Conservation (phyloP, 1,139 yeast species). For the Taiozyma sp. region DNA sequence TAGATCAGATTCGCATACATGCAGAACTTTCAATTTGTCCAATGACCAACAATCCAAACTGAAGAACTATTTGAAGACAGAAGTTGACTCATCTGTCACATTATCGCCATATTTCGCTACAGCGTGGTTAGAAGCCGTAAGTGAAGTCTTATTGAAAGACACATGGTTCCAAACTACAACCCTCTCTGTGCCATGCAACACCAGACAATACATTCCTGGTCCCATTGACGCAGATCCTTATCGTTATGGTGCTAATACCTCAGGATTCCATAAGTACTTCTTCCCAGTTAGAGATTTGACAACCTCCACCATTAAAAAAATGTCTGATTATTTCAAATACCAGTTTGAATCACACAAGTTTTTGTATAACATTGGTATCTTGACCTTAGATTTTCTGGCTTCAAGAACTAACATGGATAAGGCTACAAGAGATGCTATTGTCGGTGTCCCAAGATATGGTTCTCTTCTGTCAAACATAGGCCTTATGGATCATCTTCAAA, state of each 20-base stretch:
- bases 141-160: not conserved
- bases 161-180: conserved; percentile 9
- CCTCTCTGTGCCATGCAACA: conserved; percentile 14
- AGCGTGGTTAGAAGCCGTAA: conserved; percentile 16
- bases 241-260: conserved; percentile 16
- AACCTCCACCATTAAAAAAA: conserved; percentile 3
- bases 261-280: conserved; percentile 13
- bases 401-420: conserved; percentile 13
- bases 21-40: conserved; percentile 10
- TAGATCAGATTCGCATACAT: conserved; percentile 9
- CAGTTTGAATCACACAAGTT: conserved; percentile 3
- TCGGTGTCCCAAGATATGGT: conserved; percentile 11
- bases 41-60: not conserved
- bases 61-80: not conserved
- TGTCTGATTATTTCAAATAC: conserved; percentile 7
- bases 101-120: conserved; percentile 16
- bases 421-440: conserved; percentile 3
- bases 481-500: not conserved
- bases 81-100: conserved; percentile 1
- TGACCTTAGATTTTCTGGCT: conserved; percentile 6
- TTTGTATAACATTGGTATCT: conserved; percentile 15
- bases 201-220: conserved; percentile 12
- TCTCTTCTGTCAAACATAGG: conserved; percentile 19
- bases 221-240: conserved; percentile 7
- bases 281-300: conserved; percentile 3